Percentiles rank a stretch among this genome's conserved stretches.
These are phyloP conservation scores for Eucalyptus microcorys DNA, from an alignment of 345 rosid species.

Conservation along the genomic window DNA sequence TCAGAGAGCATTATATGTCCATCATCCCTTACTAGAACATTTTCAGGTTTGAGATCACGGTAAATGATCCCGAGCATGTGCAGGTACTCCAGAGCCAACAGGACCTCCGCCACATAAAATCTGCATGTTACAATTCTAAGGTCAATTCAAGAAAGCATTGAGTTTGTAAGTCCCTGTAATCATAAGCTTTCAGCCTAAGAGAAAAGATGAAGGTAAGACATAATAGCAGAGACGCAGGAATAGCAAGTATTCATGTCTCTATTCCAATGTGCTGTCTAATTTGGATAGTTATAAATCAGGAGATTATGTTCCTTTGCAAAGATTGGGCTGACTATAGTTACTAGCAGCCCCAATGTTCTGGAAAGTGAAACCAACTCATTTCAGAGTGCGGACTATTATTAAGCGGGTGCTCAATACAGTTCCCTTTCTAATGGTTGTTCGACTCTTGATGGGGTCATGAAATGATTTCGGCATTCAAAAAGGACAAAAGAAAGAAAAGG, in stretches of 20 bases:
- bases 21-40: constrained; percentile 61
- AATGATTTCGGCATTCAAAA: background rate
- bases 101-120: constrained; percentile 65
- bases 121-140: constrained; percentile 3
- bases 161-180: background rate
- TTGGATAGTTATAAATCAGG: background rate
- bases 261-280: background rate
- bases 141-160: background rate
- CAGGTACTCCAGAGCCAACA: constrained; percentile 60
- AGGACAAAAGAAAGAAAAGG: background rate
- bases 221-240: background rate
- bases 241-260: background rate
- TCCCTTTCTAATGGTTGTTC: background rate
- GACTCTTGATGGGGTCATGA: background rate
- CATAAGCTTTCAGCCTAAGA: background rate
- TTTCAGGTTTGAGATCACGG: constrained; percentile 78
- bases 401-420: background rate
- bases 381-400: background rate
- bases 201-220: background rate
- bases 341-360: background rate
- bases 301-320: background rate
- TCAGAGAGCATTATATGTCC: constrained; percentile 85
- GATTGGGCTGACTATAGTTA: background rate
- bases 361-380: background rate
- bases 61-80: constrained; percentile 75